Evolutionary conservation across 495 filamentous ascomycete genomes (phyloP).

Genomic region (Venustampulla echinocandica): DNA sequence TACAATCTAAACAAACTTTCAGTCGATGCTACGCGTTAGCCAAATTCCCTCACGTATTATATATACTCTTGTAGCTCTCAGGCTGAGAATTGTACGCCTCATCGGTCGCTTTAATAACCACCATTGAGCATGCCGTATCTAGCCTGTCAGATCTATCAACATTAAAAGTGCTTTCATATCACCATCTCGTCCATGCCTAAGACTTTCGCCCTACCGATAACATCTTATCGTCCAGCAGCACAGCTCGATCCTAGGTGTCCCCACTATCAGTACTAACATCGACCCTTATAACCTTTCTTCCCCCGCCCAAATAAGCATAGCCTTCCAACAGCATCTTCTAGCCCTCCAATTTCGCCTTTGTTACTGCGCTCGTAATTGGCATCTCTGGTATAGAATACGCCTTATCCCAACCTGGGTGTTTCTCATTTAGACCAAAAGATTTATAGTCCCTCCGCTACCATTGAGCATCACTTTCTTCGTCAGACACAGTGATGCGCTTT

Average conservation of each 20-base stretch:
- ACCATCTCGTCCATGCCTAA: constrained; percentile 51
- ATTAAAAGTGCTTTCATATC: constrained; percentile 26
- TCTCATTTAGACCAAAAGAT: constrained; percentile 48
- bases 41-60: constrained; percentile 46
- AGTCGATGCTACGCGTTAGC: constrained; percentile 46
- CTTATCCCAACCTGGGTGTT: constrained; percentile 45
- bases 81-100: constrained; percentile 51
- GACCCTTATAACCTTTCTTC: constrained; percentile 43
- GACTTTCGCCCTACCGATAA: constrained; percentile 29
- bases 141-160: background rate
- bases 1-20: constrained; percentile 3
- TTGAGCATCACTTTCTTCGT: constrained; percentile 47
- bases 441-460: constrained; percentile 61
- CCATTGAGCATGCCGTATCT: constrained; percentile 26
- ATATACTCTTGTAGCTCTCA: constrained; percentile 40
- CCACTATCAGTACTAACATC: constrained; percentile 50
- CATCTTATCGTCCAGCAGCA: constrained; percentile 35
- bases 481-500: constrained; percentile 47
- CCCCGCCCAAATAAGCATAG: constrained; percentile 53
- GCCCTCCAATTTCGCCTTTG: constrained; percentile 26
- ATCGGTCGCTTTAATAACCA: constrained; percentile 50
- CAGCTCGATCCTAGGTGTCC: constrained; percentile 43
- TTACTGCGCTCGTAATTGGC: constrained; percentile 49
- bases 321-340: constrained; percentile 36
- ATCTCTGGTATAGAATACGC: constrained; percentile 50